Evolutionary conservation across 148 eudicot genomes (phyloP).

Genomic region (Vaccinium darrowii): DNA sequence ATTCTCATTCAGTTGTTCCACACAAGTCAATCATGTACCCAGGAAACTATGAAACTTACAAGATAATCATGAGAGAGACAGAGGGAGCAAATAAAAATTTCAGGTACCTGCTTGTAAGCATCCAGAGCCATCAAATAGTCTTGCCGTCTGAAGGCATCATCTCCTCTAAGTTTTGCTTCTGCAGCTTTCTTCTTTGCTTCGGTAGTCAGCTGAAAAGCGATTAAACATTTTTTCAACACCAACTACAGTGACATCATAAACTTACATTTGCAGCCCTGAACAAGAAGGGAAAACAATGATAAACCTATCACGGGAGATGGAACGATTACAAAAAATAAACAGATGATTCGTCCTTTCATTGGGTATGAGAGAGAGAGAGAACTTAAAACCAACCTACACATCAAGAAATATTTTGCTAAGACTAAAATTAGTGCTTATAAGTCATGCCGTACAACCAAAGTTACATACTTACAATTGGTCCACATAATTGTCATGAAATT

Average conservation of each 20-base stretch:
- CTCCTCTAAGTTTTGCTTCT: conserved; percentile 77
- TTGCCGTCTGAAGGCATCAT: conserved; percentile 73
- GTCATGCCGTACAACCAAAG: too few species aligned
- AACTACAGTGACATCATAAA: background rate
- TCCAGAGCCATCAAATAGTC: conserved; percentile 64
- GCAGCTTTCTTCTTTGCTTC: conserved; percentile 86
- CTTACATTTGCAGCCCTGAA: background rate
- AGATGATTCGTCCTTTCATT: too few species aligned
- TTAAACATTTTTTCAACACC: background rate
- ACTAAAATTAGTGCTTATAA: too few species aligned
- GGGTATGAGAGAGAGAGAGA: too few species aligned
- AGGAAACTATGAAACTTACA: background rate
- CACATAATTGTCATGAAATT: too few species aligned
- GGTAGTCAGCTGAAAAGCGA: conserved; percentile 49
- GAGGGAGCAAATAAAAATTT: background rate
- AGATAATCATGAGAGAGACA: too few species aligned
- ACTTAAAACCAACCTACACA: too few species aligned
- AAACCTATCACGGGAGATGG: background rate
- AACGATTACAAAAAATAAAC: too few species aligned
- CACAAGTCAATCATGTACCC: too few species aligned
- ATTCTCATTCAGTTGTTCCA: too few species aligned
- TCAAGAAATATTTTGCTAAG: too few species aligned
- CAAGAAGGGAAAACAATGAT: background rate
- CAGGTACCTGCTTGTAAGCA: conserved; percentile 76
- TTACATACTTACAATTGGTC: too few species aligned